These are phyloP conservation scores for Gynostemma pentaphyllum DNA, from an alignment of 306 rosid genomes.

Conservation along the genomic window DNA sequence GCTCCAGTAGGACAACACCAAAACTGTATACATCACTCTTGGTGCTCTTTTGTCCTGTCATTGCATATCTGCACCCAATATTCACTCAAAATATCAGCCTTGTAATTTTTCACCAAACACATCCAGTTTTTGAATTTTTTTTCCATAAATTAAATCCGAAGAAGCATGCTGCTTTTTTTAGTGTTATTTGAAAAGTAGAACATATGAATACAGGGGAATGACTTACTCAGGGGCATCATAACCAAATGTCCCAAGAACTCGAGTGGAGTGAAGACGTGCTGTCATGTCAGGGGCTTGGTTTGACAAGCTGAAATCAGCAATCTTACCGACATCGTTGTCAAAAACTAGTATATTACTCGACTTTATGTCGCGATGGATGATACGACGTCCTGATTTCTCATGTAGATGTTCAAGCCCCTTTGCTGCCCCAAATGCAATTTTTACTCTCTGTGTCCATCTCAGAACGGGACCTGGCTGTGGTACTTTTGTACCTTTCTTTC, in stretches of 20 bases:
- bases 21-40: constrained; percentile 83
- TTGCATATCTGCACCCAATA: constrained; percentile 76
- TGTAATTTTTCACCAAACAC: too few species aligned
- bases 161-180: too few species aligned
- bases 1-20: constrained; percentile 67
- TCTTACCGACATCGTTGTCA: constrained; percentile 55
- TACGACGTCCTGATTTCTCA: constrained; percentile 57
- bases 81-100: too few species aligned
- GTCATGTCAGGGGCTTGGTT: constrained; percentile 77
- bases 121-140: too few species aligned
- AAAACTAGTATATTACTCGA: constrained; percentile 67
- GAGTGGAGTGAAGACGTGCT: constrained; percentile 83
- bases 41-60: constrained; percentile 62
- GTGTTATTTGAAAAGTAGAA: too few species aligned
- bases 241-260: constrained; percentile 87
- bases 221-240: constrained; percentile 88
- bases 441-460: constrained; percentile 65
- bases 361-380: constrained; percentile 77
- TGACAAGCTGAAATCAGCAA: constrained; percentile 75
- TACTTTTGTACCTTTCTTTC: constrained; percentile 62
- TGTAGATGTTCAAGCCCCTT: constrained; percentile 71
- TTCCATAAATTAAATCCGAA: too few species aligned
- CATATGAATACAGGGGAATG: too few species aligned
- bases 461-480: constrained; percentile 63
- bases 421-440: constrained; percentile 79